phyloP scores from a whole-genome alignment of 306 rosid genomes.

The Cyclanthera cordifolia region DNA sequence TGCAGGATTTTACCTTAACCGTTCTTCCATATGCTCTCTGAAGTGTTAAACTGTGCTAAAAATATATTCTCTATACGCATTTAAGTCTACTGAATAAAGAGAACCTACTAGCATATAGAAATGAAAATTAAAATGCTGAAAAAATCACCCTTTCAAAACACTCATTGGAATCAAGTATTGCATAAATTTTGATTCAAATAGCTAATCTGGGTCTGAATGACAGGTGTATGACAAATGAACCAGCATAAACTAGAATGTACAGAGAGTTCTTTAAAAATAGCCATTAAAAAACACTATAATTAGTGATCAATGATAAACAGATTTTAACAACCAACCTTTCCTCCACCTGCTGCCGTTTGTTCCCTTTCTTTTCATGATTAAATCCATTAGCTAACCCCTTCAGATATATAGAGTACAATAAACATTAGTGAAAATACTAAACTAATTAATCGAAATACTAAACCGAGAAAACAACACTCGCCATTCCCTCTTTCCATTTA shows the following conservation, averaged over 20 bases:
- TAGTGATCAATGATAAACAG: not conserved
- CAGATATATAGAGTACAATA: slow-evolving; percentile 13
- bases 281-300: not conserved
- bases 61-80: not conserved
- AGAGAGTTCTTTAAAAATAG: not conserved
- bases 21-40: not conserved
- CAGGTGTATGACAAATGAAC: not conserved
- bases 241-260: not conserved
- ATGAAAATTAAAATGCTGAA: not conserved
- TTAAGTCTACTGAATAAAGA: not conserved
- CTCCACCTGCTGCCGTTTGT: slow-evolving; percentile 58
- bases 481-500: slow-evolving; percentile 94
- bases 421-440: not conserved
- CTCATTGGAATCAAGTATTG: not conserved
- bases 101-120: not conserved
- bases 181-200: not conserved
- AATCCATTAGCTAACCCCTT: slow-evolving; percentile 72
- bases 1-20: not conserved
- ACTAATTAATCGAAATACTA: not conserved
- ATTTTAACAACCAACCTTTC: slow-evolving; percentile 44
- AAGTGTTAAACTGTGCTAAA: not conserved
- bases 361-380: slow-evolving; percentile 67
- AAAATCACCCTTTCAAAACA: not conserved
- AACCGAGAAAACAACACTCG: slow-evolving; percentile 14
- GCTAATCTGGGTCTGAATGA: not conserved